phyloP scores from a whole-genome alignment of 73 alveolate species.

The Tetrahymena thermophila region DNA sequence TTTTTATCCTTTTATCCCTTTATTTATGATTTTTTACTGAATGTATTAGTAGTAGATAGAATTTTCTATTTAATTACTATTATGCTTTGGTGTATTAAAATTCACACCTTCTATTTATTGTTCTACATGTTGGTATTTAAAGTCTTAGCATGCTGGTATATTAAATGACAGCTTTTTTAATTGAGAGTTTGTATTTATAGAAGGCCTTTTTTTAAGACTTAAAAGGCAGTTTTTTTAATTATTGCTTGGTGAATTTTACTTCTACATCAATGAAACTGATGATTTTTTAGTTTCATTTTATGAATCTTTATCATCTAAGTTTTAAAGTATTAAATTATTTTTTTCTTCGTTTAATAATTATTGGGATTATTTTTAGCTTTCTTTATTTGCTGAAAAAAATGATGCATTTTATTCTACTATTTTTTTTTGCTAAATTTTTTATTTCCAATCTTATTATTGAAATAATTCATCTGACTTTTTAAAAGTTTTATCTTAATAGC shows the following conservation, averaged over 20 bases:
- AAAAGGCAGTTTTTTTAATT: not conserved
- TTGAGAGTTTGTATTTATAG: not conserved
- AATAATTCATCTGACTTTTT: not conserved
- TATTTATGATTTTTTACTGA: not conserved
- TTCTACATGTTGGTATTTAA: not conserved
- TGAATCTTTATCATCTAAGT: not conserved
- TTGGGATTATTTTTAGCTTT: no score
- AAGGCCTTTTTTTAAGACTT: not conserved
- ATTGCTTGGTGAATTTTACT: not conserved
- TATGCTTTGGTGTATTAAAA: not conserved
- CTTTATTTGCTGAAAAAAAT: not conserved
- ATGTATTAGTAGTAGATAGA: not conserved
- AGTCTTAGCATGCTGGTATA: not conserved
- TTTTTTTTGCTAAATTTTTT: no score
- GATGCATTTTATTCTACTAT: not conserved
- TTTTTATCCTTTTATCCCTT: not conserved
- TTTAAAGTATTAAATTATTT: no score
- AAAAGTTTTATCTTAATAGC: not conserved
- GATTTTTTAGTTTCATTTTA: no score
- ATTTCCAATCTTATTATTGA: not conserved
- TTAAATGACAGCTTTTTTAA: not conserved
- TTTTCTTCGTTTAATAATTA: not conserved
- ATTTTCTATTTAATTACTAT: not conserved
- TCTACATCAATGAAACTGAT: not conserved
- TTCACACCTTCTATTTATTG: not conserved